phyloP scores from a whole-genome alignment of 768 basidiomycete genomes.

The Boletus rubescentipes region DNA sequence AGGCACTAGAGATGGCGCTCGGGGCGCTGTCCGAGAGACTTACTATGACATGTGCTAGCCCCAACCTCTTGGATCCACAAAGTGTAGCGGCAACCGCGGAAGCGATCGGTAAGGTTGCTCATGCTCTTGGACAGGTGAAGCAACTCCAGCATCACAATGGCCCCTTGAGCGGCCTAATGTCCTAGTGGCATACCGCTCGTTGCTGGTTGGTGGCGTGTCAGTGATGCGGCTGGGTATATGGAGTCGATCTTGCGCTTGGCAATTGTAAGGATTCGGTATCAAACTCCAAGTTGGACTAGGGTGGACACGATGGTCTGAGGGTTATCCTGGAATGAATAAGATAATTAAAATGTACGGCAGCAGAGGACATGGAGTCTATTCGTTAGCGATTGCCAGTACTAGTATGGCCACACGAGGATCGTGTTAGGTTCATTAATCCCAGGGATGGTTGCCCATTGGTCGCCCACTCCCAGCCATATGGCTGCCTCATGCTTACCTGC shows the following conservation, averaged over 20 bases:
- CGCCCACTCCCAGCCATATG: conserved; percentile 34
- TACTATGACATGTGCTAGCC: conserved; percentile 39
- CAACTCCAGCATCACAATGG: conserved; percentile 47
- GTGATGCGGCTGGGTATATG: conserved; percentile 8
- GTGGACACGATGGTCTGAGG: background rate
- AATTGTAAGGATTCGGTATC: background rate
- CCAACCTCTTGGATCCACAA: conserved; percentile 41
- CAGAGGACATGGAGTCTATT: background rate
- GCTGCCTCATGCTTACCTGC: conserved; percentile 29
- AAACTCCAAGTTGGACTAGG: background rate
- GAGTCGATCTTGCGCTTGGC: background rate
- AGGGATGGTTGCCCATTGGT: conserved; percentile 2
- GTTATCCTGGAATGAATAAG: background rate
- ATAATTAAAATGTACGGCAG: background rate
- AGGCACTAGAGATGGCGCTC: conserved; percentile 54
- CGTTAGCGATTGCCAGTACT: background rate
- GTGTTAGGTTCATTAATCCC: conserved; percentile 6
- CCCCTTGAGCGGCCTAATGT: conserved; percentile 9
- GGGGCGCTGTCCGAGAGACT: conserved; percentile 52
- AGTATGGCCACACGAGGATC: background rate
- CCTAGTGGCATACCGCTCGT: conserved; percentile 8
- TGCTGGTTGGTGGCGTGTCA: conserved; percentile 12
- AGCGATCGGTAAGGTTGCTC: conserved; percentile 62
- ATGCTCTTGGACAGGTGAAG: conserved; percentile 60
- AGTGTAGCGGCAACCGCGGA: conserved; percentile 63